Base-by-base conservation (phyloP, 1,139 yeast species). In the Scheffersomyces illinoinensis region DNA sequence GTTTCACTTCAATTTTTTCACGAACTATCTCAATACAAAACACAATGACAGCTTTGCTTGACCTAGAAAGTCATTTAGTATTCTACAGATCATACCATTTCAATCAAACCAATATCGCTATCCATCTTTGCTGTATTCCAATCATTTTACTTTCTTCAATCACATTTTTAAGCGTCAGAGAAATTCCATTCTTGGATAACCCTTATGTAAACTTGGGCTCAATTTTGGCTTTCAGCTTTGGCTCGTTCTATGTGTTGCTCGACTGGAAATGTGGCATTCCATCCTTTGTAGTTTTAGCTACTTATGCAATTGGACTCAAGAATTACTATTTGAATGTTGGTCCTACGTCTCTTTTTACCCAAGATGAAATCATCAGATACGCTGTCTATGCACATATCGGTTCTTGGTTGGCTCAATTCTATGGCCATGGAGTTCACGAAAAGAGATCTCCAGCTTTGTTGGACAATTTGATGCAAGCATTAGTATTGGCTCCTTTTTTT, bases 401-500 rank as follows among this genome's bases (percentile, higher is more conserved):
- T 1, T 78, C 90, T 17, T 95, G 99, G 98, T 68, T 87, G 21
- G 87, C 87, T n/a, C 98, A 95, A 70, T 93, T 95, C 72, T 80
- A 89, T 60, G 98, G 98, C 4, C 98, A 95, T 70, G 95, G 90
- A 1, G 82, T 85, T 19, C 91, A 86, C 67, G 99, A 95, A 70
- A 82, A 82, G 61, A 81, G 93, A 55, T 91, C 93, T 0, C 99
- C 99, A 0, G 98, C 98, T 0, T 76, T 95, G 59, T 72, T 91
- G 56, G 97, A 93, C 68, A 93, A 89, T 69, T 76, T 92, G 56
- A 76, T 89, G 14, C 98, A 93, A 69, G 96, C 98, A 1, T 72
- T 95, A 47, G 93, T 93, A 0, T 79, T 93, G 65, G 98, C 98
- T 0, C 98, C 98, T 1, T 92, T 86, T 68, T 93, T 95, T 71